Evolutionary conservation across 1,139 yeast genomes (phyloP), one percentile per base, ranked within the genome.

Genomic region (Lodderomyces orthopsilosis): DNA sequence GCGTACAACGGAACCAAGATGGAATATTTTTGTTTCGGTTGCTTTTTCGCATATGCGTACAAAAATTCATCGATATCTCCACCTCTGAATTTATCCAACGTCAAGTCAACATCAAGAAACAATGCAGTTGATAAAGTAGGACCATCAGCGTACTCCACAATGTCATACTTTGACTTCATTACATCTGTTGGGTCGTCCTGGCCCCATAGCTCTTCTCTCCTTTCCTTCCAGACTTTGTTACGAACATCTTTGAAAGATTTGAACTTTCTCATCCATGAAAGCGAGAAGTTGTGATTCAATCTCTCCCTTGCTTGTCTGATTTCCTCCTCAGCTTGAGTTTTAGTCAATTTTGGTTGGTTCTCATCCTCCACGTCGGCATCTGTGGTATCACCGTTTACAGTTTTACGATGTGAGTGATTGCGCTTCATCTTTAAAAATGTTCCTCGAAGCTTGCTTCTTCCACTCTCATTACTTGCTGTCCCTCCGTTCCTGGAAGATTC

Each of bases 261-360:
- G 50, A 50, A 70, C 46, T 66, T 70, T 38, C 55, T 50, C 23
- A 85, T 74, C 98, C 98, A 91, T 0, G 94, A 79, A 17, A 70
- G 70, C 0, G 93, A 77, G 33, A 86, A 66, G 48, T 85, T 79
- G 41, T 53, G 48, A 36, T 71, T 62, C 17, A 76, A 63, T 6
- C 66, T 41, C 10, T 65, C 62, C 38, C 53, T 58, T 0, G 81
- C 80, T 4, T 55, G 44, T 6, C 57, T 58, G 5, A 77, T 65
- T 18, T 61, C 52, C 5, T 47, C 49, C 12, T 59, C 56, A 0
- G 70, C 70, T 40, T 66, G 65, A 27, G 55, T 55, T 27, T 51
- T 50, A 8, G 59, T 50, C 19, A 45, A 40, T 23, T 23, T 35
- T 5, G 43, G 37, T 10, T 38, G 33, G 17, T 5, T 13, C 13